Conservation (phyloP, 106 monocot species). For the Dactylorhiza incarnata region DNA sequence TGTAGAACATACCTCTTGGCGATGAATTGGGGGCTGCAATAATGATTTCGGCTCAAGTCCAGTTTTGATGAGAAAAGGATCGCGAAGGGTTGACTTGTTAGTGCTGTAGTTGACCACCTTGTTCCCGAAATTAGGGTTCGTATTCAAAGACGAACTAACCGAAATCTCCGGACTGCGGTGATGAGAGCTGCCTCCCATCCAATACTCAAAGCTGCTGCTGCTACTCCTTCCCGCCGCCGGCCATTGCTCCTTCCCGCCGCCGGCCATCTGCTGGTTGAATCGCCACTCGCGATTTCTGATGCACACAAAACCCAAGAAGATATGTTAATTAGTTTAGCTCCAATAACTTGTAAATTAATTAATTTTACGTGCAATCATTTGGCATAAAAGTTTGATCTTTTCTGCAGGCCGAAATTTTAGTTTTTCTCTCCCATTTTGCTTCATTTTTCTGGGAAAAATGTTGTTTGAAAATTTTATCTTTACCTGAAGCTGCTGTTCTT, state of each 20-base stretch:
- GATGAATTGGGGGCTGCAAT: neutral
- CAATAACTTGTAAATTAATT: neutral
- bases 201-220: slow-evolving; percentile 8
- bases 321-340: neutral
- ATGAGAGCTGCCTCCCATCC: neutral
- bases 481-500: slow-evolving; percentile 38
- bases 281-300: slow-evolving; percentile 46
- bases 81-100: neutral
- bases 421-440: too few species aligned
- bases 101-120: neutral
- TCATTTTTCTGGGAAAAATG: too few species aligned
- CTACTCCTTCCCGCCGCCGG: slow-evolving; percentile 21
- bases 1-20: neutral
- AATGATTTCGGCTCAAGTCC: neutral
- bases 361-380: neutral
- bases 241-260: slow-evolving; percentile 12
- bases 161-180: neutral
- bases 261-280: slow-evolving; percentile 29
- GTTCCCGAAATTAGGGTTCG: neutral
- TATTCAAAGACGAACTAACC: neutral
- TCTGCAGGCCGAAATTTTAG: too few species aligned
- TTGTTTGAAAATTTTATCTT: too few species aligned
- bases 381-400: too few species aligned
- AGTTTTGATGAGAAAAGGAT: neutral
- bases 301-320: neutral